phyloP scores from a whole-genome alignment of 768 basidiomycete genomes.

The Suillus placidus region DNA sequence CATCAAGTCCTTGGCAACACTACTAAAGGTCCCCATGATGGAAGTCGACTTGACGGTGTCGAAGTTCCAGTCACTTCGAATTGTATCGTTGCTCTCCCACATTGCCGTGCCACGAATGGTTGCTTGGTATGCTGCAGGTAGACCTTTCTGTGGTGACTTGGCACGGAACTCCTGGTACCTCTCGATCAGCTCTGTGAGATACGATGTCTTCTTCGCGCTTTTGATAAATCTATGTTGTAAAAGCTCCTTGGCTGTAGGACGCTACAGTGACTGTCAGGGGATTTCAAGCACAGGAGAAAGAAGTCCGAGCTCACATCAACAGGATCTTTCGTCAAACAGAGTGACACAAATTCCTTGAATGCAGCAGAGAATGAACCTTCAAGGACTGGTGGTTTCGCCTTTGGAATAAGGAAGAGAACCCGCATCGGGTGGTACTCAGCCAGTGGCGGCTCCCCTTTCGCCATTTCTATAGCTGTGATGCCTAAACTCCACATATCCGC shows the following conservation, averaged over 20 bases:
- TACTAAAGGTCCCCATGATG: conserved; percentile 78
- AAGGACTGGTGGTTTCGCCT: conserved; percentile 89
- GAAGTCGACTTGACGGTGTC: conserved; percentile 77
- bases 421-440: conserved; percentile 99
- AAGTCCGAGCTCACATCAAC: conserved; percentile 51
- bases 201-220: conserved; percentile 78
- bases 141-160: conserved; percentile 58
- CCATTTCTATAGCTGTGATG: conserved; percentile 98
- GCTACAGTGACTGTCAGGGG: conserved; percentile 47
- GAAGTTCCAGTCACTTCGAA: conserved; percentile 96
- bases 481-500: conserved; percentile 99
- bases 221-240: conserved; percentile 94
- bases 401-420: conserved; percentile 96
- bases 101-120: conserved; percentile 58
- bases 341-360: conserved; percentile 92
- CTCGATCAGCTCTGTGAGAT: conserved; percentile 86
- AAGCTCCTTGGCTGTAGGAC: conserved; percentile 89
- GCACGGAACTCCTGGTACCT: conserved; percentile 79
- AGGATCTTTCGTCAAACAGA: conserved; percentile 94
- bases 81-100: conserved; percentile 75
- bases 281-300: background rate
- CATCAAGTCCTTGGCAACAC: conserved; percentile 69
- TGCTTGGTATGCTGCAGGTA: conserved; percentile 53
- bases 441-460: conserved; percentile 94
- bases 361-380: conserved; percentile 83